These are phyloP conservation scores for Cyclotella choctawhatcheeana DNA, from an alignment of 108 stramenopile genomes.

Conservation along the genomic window DNA sequence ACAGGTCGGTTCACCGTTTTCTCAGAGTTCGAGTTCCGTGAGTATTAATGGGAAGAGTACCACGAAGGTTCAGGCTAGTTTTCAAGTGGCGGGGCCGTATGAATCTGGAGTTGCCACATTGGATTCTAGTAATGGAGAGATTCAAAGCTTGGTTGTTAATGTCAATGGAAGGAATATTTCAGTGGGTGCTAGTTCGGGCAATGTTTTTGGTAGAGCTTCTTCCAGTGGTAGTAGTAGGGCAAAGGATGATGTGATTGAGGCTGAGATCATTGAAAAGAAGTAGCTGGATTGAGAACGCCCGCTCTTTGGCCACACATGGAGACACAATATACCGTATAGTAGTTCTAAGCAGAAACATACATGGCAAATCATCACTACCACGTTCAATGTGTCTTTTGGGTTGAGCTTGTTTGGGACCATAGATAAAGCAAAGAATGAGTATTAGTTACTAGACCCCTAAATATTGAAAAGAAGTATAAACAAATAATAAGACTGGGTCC, in stretches of 20 bases:
- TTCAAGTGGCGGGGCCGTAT: conserved; percentile 59
- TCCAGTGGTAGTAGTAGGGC: conserved; percentile 30
- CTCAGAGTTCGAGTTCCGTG: conserved; percentile 63
- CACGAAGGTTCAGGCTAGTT: conserved; percentile 54
- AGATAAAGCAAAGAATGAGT: no score
- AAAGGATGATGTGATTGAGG: conserved; percentile 71
- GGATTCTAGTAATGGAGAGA: conserved; percentile 58
- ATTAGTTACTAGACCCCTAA: no score
- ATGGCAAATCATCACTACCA: no score
- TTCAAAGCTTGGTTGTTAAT: conserved; percentile 55
- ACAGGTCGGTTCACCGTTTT: conserved; percentile 69
- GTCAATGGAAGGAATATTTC: conserved; percentile 55
- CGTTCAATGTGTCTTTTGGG: no score
- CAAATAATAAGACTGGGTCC: no score
- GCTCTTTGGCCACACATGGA: no score
- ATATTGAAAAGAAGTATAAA: no score
- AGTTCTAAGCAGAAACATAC: no score
- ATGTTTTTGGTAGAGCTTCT: conserved; percentile 11
- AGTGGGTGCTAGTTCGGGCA: conserved; percentile 31
- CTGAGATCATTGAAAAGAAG: conserved; percentile 80
- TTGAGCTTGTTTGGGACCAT: no score
- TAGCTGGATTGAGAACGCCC: no score
- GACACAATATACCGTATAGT: no score
- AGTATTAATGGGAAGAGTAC: conserved; percentile 67
- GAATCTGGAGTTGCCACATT: conserved; percentile 58